Base-by-base conservation (phyloP, 108 stramenopile species). In the Nitzschia putrida region DNA sequence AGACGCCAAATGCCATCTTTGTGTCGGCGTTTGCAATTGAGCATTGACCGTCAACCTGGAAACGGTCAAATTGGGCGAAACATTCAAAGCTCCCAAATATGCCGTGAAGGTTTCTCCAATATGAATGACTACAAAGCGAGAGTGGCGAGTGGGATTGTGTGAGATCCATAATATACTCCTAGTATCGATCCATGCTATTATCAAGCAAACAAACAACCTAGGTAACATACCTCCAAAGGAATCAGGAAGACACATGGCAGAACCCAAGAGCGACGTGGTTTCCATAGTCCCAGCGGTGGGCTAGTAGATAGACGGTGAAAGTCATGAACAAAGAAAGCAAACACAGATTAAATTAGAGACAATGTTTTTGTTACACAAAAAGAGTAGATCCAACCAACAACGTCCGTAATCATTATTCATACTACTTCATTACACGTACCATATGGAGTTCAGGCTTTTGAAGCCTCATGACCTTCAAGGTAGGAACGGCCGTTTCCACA, bases 401-500 rank as follows among this genome's bases (percentile, higher is more conserved):
- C n/a, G n/a, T n/a, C n/a, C n/a, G n/a, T n/a, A n/a, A n/a, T n/a
- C n/a, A n/a, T n/a, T n/a, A n/a, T n/a, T n/a, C n/a, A n/a, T n/a
- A n/a, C n/a, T n/a, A n/a, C n/a, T n/a, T n/a, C 29, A 34, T 23
- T 25, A 20, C 39, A 50, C 76, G 13, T 53, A 78, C 77, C 61
- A 76, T 78, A 42, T 83, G 81, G 7, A 93, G 73, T 41, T 87
- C 80, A 0, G 89, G 89, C 13, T 84, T 84, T 70, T 93, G 92
- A 11, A 93, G 74, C 26, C 92, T 74, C 92, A 93, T 93, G 20
- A 93, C 92, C 77, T 90, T 90, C 10, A 93, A 83, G 23, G 86
- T 86, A 14, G 92, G 92, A 43, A 86, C 80, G 13, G 92, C 82
- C 12, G 89, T 66, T 16, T 67, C 61, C 10, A 72, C 70, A 23